phyloP scores from a whole-genome alignment of 768 basidiomycete genomes.

The Amanita polypyramis region DNA sequence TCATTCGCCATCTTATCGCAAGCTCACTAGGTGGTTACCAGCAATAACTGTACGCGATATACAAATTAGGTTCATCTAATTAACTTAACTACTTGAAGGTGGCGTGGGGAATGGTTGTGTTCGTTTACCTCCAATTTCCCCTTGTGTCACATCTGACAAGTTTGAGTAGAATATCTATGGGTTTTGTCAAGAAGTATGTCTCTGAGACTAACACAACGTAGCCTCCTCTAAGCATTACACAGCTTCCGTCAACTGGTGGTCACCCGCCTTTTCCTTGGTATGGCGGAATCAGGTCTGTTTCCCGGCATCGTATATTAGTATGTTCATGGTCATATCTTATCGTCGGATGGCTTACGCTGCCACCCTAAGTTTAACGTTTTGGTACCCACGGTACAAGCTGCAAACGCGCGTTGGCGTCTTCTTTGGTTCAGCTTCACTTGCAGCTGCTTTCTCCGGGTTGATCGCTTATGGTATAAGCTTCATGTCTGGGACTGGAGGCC shows the following conservation, averaged over 20 bases:
- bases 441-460: constrained; percentile 53
- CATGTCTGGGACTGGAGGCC: constrained; percentile 24
- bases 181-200: neutral
- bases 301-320: constrained; percentile 71
- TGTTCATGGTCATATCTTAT: constrained; percentile 9
- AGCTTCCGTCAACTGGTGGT: neutral
- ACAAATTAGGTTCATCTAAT: neutral
- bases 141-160: neutral
- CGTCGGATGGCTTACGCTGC: neutral
- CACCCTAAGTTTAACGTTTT: constrained; percentile 42
- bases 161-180: neutral
- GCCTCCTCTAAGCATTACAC: too few species aligned
- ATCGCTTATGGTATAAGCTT: constrained; percentile 31
- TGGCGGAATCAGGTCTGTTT: constrained; percentile 63
- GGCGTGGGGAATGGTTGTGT: neutral
- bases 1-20: too few species aligned
- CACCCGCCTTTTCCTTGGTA: constrained; percentile 21
- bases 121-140: neutral
- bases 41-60: neutral
- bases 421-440: constrained; percentile 54
- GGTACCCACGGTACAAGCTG: constrained; percentile 56
- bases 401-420: constrained; percentile 54
- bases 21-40: neutral
- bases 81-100: neutral
- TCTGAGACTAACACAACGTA: neutral